phyloP scores from a whole-genome alignment of 805 yeast genomes.

The Isabelozyma pseudorhagii region DNA sequence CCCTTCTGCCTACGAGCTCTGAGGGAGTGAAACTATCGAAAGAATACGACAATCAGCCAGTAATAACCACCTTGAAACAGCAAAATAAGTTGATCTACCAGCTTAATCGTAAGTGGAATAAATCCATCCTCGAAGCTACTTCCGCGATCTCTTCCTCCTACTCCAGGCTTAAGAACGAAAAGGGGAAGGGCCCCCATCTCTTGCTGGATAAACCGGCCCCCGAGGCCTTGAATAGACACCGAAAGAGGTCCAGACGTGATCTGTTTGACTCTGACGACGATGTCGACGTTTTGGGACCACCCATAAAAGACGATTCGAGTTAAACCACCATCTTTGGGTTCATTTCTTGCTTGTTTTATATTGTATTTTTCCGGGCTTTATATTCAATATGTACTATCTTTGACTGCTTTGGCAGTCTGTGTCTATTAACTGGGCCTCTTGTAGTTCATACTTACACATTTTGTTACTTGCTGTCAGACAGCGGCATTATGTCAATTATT shows the following conservation, averaged over 20 bases:
- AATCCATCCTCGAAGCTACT: conserved; percentile 12
- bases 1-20: conserved; percentile 3
- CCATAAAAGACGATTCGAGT: conserved; percentile 2
- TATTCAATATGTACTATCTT: no score
- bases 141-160: not conserved
- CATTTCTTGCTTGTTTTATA: not conserved
- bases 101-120: conserved; percentile 41
- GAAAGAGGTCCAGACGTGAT: conserved; percentile 14
- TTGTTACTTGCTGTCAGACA: no score
- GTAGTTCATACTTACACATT: no score
- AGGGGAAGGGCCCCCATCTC: not conserved
- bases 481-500: no score
- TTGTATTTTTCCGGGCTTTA: no score
- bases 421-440: no score
- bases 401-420: no score
- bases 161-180: not conserved
- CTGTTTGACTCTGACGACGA: conserved; percentile 14
- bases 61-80: conserved; percentile 16
- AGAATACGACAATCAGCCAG: conserved; percentile 3
- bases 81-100: conserved; percentile 33
- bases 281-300: conserved; percentile 1
- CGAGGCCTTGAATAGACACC: not conserved
- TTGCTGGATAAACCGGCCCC: not conserved
- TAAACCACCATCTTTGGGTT: not conserved
- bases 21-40: not conserved